Base-by-base conservation (phyloP, 2,329 filamentous ascomycete species). In the Aspergillus sp. region DNA sequence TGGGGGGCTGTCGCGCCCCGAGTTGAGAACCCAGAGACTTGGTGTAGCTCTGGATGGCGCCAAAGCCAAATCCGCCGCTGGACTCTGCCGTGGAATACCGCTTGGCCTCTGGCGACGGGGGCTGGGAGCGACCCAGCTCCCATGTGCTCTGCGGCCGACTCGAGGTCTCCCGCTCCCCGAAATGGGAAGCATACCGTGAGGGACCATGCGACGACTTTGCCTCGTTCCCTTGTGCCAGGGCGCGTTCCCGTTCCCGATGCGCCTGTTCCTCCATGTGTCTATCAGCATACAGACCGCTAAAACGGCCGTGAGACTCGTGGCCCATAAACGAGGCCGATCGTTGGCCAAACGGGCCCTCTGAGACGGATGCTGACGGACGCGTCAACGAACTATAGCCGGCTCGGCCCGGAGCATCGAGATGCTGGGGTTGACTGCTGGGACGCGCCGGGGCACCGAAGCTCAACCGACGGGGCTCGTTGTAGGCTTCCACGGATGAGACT, bases 381-480 rank as follows among this genome's bases (percentile, higher is more conserved):
- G 65, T 60, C 14, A 68, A 58, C 3, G 71, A 70, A 36, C 69
- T 72, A 51, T 73, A 74, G 9, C 66, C 64, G 2, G 66, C 51
- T 35, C 71, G 66, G 17, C 62, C 50, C 4, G 65, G 49, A n/a
- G 60, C 53, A 30, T 74, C 3, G 16, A 70, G 64, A 36, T 72
- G 67, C 32, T 66, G 69, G 17, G 72, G 71, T 45, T 74, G 72
- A 42, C 72, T 76, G 52, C 63, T 76, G 7, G 74, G 70, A 43
- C 75, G 68, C 52, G 71, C 69, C 3, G 73, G 68, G n/a, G 70
- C 73, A 50, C 66, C 73, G 36, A 76, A 66, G 53, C 75, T 77
- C 57, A 71, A 66, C n/a, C 74, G 71, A 52, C 73, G 69, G 22
- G 67, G 60, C 24, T 71, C 70, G 35, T 54, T 60, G 47, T 69